Conservation (phyloP, 345 rosid species). For the Draba incana region DNA sequence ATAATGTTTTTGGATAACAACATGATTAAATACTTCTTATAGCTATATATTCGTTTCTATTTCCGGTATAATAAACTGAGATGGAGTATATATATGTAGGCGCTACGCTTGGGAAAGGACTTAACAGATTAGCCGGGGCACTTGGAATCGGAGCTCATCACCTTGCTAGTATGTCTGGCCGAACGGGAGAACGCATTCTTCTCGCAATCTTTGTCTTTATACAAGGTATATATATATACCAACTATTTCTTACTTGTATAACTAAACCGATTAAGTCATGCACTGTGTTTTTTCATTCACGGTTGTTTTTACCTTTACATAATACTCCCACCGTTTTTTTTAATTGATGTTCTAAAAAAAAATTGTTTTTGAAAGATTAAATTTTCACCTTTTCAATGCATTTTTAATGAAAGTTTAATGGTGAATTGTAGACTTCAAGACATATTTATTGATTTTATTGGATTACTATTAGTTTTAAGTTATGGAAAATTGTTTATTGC, state of each 20-base stretch:
- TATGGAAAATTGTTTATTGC: no score
- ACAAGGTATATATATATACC: slow-evolving; percentile 37
- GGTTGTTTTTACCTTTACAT: background rate
- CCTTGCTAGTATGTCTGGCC: slow-evolving; percentile 60
- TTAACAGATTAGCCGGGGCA: slow-evolving; percentile 69
- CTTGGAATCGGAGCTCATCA: slow-evolving; percentile 74
- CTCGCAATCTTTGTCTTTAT: slow-evolving; percentile 67
- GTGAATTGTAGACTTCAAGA: no score
- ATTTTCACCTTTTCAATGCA: no score
- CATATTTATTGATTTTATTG: no score
- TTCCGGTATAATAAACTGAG: background rate
- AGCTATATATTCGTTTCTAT: background rate
- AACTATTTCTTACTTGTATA: background rate
- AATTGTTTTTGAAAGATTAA: no score
- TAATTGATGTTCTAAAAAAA: no score
- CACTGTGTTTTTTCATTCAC: background rate
- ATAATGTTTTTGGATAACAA: background rate
- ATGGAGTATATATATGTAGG: slow-evolving; percentile 25
- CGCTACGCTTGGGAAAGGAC: slow-evolving; percentile 71
- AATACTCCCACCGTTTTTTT: no score
- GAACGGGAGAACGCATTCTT: slow-evolving; percentile 61
- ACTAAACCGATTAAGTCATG: background rate
- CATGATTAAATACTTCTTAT: background rate
- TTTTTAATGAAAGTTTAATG: no score
- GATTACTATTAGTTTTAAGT: no score